A percentile compares a stretch with the other conserved stretches of the same genome.
These are phyloP conservation scores for Yamadazyma olivae DNA, from an alignment of 805 yeast genomes.

Conservation along the genomic window DNA sequence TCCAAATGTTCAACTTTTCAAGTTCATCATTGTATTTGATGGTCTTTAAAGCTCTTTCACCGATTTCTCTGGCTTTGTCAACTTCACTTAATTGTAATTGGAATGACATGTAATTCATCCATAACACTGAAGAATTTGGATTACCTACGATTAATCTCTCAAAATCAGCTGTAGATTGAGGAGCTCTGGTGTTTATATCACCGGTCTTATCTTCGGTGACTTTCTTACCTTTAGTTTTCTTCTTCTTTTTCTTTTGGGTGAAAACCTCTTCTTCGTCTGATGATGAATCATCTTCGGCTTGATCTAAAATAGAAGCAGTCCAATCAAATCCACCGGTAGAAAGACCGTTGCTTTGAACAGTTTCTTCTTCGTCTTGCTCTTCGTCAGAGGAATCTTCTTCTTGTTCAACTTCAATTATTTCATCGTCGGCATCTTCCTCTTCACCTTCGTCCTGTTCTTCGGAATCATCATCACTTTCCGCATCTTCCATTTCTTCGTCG, in stretches of 20 bases:
- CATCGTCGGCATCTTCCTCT: slow-evolving; percentile 33
- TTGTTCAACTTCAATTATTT: slow-evolving; percentile 34
- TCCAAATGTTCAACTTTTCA: slow-evolving; percentile 93
- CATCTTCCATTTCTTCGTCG: slow-evolving; percentile 7
- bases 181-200: slow-evolving; percentile 78
- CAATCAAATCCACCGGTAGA: slow-evolving; percentile 91
- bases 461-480: slow-evolving; percentile 13
- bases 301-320: slow-evolving; percentile 88
- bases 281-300: slow-evolving; percentile 59
- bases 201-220: slow-evolving; percentile 78
- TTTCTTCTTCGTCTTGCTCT: slow-evolving; percentile 27
- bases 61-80: slow-evolving; percentile 92
- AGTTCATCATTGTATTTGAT: slow-evolving; percentile 89
- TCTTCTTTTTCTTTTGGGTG: slow-evolving; percentile 43
- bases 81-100: slow-evolving; percentile 91
- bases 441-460: slow-evolving; percentile 17
- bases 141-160: slow-evolving; percentile 89
- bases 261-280: slow-evolving; percentile 51
- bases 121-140: slow-evolving; percentile 87
- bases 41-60: slow-evolving; percentile 86
- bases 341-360: slow-evolving; percentile 45
- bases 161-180: slow-evolving; percentile 88
- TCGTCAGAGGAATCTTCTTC: slow-evolving; percentile 25
- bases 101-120: slow-evolving; percentile 99
- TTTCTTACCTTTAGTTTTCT: slow-evolving; percentile 47